A percentile compares a stretch with the other conserved stretches of the same genome.
Evolutionary conservation across 768 basidiomycete species (phyloP).

Genomic region (Suillus americanus): DNA sequence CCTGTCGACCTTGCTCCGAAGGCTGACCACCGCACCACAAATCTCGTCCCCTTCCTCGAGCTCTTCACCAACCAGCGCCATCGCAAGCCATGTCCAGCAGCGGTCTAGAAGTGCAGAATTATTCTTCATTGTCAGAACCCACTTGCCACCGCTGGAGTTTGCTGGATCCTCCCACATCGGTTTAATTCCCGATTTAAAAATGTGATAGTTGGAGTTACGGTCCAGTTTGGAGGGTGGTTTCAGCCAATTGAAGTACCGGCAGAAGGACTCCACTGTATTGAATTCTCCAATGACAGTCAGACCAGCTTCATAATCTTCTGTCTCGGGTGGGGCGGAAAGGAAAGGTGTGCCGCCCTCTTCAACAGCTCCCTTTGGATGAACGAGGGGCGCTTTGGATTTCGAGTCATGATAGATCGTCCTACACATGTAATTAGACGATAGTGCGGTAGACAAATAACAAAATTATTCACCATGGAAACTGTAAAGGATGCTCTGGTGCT

Average conservation of each 20-base stretch:
- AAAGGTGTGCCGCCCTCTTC: constrained; percentile 33
- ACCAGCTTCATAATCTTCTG: constrained; percentile 80
- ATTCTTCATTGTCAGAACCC: constrained; percentile 92
- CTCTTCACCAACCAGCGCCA: constrained; percentile 85
- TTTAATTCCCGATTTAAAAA: constrained; percentile 93
- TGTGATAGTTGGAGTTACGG: constrained; percentile 90
- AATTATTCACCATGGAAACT: constrained; percentile 65
- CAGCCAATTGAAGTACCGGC: constrained; percentile 92
- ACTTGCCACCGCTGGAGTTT: constrained; percentile 91
- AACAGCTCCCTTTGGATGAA: constrained; percentile 37
- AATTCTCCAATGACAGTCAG: constrained; percentile 87
- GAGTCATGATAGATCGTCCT: constrained; percentile 93
- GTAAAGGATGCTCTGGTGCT: constrained; percentile 79
- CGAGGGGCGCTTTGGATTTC: constrained; percentile 68
- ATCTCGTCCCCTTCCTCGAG: constrained; percentile 71
- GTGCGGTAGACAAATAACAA: constrained; percentile 20
- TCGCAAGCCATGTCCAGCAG: constrained; percentile 88
- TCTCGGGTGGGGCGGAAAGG: constrained; percentile 52
- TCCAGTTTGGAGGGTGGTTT: constrained; percentile 88
- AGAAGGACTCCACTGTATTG: constrained; percentile 86
- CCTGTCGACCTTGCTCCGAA: constrained; percentile 83
- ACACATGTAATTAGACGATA: constrained; percentile 6
- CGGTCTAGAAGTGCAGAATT: constrained; percentile 77
- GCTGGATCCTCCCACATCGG: constrained; percentile 98
- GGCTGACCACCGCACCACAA: constrained; percentile 84